Evolutionary conservation across 2,329 filamentous ascomycete species (phyloP), one percentile per base, ranked within the genome.

Genomic region (Bipolaris gigantea): DNA sequence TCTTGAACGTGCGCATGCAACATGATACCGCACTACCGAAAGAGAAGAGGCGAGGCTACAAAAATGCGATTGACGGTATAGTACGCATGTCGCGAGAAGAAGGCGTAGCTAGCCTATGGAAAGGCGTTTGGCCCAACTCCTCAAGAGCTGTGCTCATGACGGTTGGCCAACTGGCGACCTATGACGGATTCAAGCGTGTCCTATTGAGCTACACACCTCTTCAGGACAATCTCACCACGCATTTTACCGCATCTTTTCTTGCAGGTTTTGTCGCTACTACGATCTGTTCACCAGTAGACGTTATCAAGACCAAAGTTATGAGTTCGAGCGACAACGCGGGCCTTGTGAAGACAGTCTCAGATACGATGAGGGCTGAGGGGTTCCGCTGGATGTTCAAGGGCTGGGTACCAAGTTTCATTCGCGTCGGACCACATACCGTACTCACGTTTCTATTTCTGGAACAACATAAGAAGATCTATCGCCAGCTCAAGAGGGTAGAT

Each of bases 1-100:
- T 99, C 32, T 82, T 97, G 69, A 99, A 99, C 76, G 94, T 99
- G 45, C 90, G 94, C 62, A 99, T 99, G 94, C 94, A 99, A 78
- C 90, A 96, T 76, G 94, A 89, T 66, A 87, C 89, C 2, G 86
- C 91, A 0, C 84, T 97, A 1, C 89, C 92, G 0, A 68, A 77
- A 0, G 82, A 82, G 5, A 80, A 95, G 69, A 86, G 90, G 43
- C 85, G 93, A 52, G 94, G 96, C 75, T 99, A 99, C 79, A 88
- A 86, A 60, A 84, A 97, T 74, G 94, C 92, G 3, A 74, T 97
- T 43, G 88, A 97, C 71, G 94, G 94, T 25, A 80, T 97, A 66
- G 77, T 89, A 23, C 86, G 90, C 61, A 96, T 97, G 90, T 83
- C 87, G n/a, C 84, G 88, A 51, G 86, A 91, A 62, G 94, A 99